A percentile compares a stretch with the other conserved stretches of the same genome.
Conservation (phyloP, 306 rosid species). For the Inga laurina region DNA sequence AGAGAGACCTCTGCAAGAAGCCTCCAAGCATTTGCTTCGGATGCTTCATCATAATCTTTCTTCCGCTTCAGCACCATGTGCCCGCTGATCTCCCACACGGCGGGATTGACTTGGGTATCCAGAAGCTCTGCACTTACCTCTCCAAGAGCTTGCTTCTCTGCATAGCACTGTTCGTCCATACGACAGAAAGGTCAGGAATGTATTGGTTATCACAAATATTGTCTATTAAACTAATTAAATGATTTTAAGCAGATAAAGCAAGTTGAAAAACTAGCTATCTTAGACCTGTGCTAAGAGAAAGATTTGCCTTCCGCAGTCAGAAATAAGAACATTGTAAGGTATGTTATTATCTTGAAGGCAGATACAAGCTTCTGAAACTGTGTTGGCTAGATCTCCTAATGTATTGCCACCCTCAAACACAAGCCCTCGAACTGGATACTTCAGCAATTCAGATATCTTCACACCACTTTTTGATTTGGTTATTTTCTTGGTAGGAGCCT, state of each 20-base stretch:
- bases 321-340: slow-evolving; percentile 71
- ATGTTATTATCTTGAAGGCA: slow-evolving; percentile 73
- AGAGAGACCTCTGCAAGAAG: slow-evolving; percentile 34
- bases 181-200: neutral
- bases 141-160: slow-evolving; percentile 38
- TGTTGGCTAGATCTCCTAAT: slow-evolving; percentile 47
- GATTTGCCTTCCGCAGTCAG: slow-evolving; percentile 65
- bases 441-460: slow-evolving; percentile 49
- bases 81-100: slow-evolving; percentile 42
- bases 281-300: slow-evolving; percentile 41
- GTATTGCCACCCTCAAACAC: slow-evolving; percentile 68
- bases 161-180: slow-evolving; percentile 27
- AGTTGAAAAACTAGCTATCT: neutral
- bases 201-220: neutral
- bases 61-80: slow-evolving; percentile 34
- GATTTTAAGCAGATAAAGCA: neutral
- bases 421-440: slow-evolving; percentile 71
- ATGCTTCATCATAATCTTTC: slow-evolving; percentile 28
- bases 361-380: slow-evolving; percentile 62
- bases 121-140: slow-evolving; percentile 18
- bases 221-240: neutral
- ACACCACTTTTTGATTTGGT: neutral
- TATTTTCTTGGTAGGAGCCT: slow-evolving; percentile 56
- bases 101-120: slow-evolving; percentile 35
- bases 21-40: slow-evolving; percentile 27